Conservation (phyloP, 176 grass and related monocot genomes). For the Pontederia crassipes region DNA sequence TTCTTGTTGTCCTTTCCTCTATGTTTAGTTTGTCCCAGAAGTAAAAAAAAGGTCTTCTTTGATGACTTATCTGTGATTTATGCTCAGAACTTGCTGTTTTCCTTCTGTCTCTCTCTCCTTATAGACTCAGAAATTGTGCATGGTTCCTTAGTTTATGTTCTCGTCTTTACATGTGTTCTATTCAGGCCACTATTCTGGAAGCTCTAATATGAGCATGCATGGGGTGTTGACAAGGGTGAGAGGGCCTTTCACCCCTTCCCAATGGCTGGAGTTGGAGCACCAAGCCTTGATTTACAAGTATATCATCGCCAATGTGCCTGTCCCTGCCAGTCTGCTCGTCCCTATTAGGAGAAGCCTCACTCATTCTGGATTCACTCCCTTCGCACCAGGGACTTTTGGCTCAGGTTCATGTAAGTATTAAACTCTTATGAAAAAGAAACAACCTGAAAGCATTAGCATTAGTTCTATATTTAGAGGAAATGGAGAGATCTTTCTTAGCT, state of each 20-base stretch:
- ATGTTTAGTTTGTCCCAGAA: no score
- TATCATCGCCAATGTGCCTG: slow-evolving; percentile 61
- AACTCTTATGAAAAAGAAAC: slow-evolving; percentile 13
- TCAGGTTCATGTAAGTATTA: neutral
- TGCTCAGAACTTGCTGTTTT: slow-evolving; percentile 27
- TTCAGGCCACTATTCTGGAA: slow-evolving; percentile 43
- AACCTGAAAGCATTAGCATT: neutral
- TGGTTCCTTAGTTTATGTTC: neutral
- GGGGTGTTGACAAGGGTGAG: slow-evolving; percentile 60
- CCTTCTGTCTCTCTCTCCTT: neutral
- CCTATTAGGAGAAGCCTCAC: slow-evolving; percentile 65
- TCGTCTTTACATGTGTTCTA: neutral
- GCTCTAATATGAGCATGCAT: slow-evolving; percentile 40
- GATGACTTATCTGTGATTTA: neutral
- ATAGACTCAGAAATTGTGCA: neutral
- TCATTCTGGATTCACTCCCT: slow-evolving; percentile 28
- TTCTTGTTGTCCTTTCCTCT: neutral
- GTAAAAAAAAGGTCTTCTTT: neutral
- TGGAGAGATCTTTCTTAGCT: no score
- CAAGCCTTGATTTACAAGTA: slow-evolving; percentile 98
- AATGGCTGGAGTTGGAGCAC: slow-evolving; percentile 96
- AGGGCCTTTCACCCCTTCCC: slow-evolving; percentile 83
- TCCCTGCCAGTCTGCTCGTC: slow-evolving; percentile 75
- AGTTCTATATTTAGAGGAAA: no score
- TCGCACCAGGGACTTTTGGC: slow-evolving; percentile 9